These are phyloP conservation scores for Paramecium sonneborni DNA, from an alignment of 73 alveolate genomes.

Conservation along the genomic window DNA sequence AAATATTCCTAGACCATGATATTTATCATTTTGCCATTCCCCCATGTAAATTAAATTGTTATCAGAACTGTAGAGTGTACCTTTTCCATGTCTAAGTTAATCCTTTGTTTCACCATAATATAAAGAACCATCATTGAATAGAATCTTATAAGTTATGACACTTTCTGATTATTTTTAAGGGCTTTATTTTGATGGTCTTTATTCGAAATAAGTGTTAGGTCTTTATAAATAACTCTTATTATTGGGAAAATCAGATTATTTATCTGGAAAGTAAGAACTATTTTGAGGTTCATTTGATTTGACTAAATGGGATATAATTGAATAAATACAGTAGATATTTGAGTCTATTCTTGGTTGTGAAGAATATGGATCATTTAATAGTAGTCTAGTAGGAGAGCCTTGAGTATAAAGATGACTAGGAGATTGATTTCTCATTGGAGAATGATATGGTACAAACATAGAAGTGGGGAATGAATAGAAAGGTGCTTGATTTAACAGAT, in stretches of 20 bases:
- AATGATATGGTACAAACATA: neutral
- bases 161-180: neutral
- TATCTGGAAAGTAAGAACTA: neutral
- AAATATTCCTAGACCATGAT: slow-evolving; percentile 24
- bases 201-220: neutral
- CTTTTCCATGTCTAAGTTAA: slow-evolving; percentile 2
- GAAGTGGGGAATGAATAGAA: neutral
- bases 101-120: neutral
- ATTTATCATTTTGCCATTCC: slow-evolving; percentile 17
- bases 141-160: neutral
- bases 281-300: neutral
- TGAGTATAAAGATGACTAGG: neutral
- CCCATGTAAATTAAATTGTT: neutral
- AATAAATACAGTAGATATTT: neutral
- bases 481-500: neutral
- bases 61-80: neutral
- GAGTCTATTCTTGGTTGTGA: neutral
- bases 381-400: neutral
- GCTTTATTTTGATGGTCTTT: neutral
- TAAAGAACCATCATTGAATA: neutral
- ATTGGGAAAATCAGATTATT: neutral
- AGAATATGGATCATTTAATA: neutral
- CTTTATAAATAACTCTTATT: neutral
- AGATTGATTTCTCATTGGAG: neutral
- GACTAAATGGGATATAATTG: neutral